Evolutionary conservation across 352 stramenopile species (phyloP), one percentile per base, ranked within the genome.

Genomic region (Thraustotheca clavata): DNA sequence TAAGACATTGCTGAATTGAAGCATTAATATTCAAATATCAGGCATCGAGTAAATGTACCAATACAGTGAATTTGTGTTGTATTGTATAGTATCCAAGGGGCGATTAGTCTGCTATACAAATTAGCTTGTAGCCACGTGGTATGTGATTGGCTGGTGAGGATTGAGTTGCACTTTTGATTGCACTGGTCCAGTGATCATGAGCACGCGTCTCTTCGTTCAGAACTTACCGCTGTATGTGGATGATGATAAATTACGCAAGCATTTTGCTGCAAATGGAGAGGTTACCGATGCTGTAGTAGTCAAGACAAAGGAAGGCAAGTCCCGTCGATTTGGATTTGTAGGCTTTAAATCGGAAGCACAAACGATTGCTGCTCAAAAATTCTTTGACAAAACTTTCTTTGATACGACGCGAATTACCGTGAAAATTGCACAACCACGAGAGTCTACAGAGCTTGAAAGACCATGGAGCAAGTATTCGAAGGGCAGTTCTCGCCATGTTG

Each of bases 401-500:
- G 87, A 96, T 67, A 97, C 89, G 33, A 89, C 79, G 62, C 80
- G 73, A 36, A 73, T 97, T 31, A 83, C 79, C 39, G 88, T 98
- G 69, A 77, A 85, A 59, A 77, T 93, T 27, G 90, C 90, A 18
- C 66, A 89, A 36, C 69, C 77, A 59, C 72, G 68, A 36, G 80
- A 94, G 41, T 86, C 73, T 11, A 69, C 76, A 48, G 71, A 84
- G 32, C 82, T 77, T 26, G 73, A 77, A 38, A 78, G 87, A 1
- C 87, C 87, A 16, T 96, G 87, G 88, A 97, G 84, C 71, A 95
- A 93, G 62, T 86, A 96, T 62, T 94, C 88, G 49, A 73, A 73
- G 16, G 86, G 88, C 20, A 96, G 86, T 72, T 93, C 82, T 3
- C 85, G 72, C 41, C 89, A 78, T 70, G 69, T 80, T 40, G 68